Percentiles rank a stretch among this genome's conserved stretches.
Evolutionary conservation across 2,329 filamentous ascomycete genomes (phyloP).

Genomic region (Exophiala alcalophila): DNA sequence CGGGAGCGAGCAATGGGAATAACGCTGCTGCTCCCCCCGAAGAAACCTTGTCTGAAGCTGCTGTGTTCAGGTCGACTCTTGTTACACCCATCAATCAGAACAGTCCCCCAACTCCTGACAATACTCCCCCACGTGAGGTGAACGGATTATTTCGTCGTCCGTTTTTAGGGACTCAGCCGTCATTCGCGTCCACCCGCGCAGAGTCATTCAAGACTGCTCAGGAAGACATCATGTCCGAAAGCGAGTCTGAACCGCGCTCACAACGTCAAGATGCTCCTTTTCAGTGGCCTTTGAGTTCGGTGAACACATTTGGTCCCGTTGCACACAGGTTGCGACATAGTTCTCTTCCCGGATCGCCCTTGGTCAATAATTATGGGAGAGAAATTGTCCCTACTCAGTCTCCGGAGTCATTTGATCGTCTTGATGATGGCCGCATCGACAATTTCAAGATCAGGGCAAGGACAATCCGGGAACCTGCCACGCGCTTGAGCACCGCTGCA

Average conservation of each 20-base stretch:
- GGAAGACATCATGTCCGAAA: constrained; percentile 62
- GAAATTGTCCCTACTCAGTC: not conserved
- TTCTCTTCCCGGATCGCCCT: constrained; percentile 17
- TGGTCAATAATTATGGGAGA: constrained; percentile 11
- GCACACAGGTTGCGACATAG: constrained; percentile 15
- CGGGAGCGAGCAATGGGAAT: constrained; percentile 20
- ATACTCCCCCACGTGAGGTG: constrained; percentile 62
- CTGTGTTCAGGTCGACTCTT: constrained; percentile 27
- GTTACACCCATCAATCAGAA: constrained; percentile 30
- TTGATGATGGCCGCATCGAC: no score
- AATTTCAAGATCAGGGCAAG: constrained; percentile 24
- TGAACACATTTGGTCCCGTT: constrained; percentile 5
- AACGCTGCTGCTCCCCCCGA: constrained; percentile 7
- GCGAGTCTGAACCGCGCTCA: constrained; percentile 47
- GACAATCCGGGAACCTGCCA: no score
- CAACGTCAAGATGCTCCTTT: constrained; percentile 18
- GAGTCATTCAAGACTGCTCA: constrained; percentile 71
- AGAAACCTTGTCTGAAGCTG: constrained; percentile 24
- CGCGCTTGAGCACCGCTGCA: not conserved
- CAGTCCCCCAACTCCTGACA: constrained; percentile 64
- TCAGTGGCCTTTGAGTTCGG: constrained; percentile 9
- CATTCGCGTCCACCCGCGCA: constrained; percentile 57
- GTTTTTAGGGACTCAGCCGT: constrained; percentile 55
- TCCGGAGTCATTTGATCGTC: constrained; percentile 4
- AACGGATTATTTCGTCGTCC: constrained; percentile 39